A percentile compares a stretch with the other conserved stretches of the same genome.
phyloP scores from a whole-genome alignment of 2,329 filamentous ascomycete genomes.

The Colletotrichum tanaceti region DNA sequence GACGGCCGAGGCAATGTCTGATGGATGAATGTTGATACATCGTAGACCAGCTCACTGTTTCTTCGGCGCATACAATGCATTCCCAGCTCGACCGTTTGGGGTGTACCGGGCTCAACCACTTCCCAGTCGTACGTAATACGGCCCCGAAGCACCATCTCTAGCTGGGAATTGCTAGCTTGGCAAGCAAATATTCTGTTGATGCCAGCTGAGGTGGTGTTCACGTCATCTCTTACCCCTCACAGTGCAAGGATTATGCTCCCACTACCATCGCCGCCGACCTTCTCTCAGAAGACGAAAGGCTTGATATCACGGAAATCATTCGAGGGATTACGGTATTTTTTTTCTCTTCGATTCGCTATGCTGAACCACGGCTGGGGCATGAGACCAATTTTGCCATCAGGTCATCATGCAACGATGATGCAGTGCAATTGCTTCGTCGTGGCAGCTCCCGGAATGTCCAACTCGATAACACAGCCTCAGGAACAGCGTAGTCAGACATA shows the following conservation, averaged over 20 bases:
- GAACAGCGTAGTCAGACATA: constrained; percentile 13
- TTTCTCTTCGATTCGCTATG: constrained; percentile 3
- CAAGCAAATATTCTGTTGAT: neutral
- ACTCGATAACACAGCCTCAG: constrained; percentile 17
- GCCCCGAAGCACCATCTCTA: neutral
- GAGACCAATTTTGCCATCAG: neutral
- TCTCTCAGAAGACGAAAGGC: neutral
- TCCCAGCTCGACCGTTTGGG: neutral
- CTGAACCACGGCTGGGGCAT: neutral
- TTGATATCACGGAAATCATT: neutral
- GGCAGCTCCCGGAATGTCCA: neutral
- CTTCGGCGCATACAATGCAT: too few relatives aligned
- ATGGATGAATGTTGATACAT: too few relatives aligned
- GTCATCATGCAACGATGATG: constrained; percentile 19
- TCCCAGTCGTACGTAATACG: too few relatives aligned
- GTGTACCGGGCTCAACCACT: neutral
- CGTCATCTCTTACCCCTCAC: constrained; percentile 42
- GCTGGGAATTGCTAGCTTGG: too few relatives aligned
- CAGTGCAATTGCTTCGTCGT: neutral
- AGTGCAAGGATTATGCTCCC: constrained; percentile 27
- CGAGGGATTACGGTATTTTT: neutral
- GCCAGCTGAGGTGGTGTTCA: constrained; percentile 24
- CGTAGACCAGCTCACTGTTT: too few relatives aligned
- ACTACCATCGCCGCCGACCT: neutral
- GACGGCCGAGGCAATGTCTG: neutral